Conservation (phyloP, 495 filamentous ascomycete genomes). For the Neurospora sp. region DNA sequence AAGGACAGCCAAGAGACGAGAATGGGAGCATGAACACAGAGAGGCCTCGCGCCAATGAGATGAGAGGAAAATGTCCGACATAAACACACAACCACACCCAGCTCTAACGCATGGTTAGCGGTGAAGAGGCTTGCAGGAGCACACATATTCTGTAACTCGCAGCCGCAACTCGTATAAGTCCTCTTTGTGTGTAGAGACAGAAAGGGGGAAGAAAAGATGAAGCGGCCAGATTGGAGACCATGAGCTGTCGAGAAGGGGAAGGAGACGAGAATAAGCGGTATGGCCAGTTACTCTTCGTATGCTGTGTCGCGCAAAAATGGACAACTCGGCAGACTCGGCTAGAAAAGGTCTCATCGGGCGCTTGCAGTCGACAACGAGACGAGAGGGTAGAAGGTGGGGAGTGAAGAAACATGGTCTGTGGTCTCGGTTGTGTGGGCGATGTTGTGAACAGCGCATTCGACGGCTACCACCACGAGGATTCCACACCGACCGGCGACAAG, state of each 20-base stretch:
- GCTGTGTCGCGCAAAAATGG: neutral
- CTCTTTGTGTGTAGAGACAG: neutral
- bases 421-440: neutral
- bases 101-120: neutral
- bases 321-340: neutral
- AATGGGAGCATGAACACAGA: neutral
- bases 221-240: neutral
- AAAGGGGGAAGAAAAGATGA: neutral
- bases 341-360: neutral
- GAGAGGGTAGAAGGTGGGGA: neutral
- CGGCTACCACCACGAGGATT: neutral
- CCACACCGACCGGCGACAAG: neutral
- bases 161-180: neutral
- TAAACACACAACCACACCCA: neutral
- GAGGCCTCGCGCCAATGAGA: neutral
- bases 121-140: neutral
- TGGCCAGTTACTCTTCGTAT: neutral
- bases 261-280: neutral
- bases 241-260: neutral
- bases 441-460: neutral
- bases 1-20: neutral
- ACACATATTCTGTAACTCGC: neutral
- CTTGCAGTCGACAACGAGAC: neutral
- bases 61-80: neutral
- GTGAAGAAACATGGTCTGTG: neutral